Percentiles rank a stretch among this genome's conserved stretches.
These are phyloP conservation scores for Aspergillus aculeatinus DNA, from an alignment of 2,329 filamentous ascomycete genomes.

Conservation along the genomic window DNA sequence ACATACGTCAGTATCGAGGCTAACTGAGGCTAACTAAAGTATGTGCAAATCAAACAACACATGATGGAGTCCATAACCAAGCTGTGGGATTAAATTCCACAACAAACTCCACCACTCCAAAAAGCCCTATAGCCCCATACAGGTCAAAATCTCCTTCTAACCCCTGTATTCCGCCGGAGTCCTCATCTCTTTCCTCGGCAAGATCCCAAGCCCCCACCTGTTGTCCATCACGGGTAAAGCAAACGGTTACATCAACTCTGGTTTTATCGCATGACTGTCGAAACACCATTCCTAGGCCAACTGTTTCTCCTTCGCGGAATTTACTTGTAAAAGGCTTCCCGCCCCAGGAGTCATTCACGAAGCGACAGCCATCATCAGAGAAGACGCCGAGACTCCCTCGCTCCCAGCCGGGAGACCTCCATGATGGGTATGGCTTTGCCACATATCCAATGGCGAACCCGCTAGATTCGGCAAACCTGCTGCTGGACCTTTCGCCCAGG, in stretches of 20 bases:
- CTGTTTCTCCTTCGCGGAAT: slow-evolving; percentile 55
- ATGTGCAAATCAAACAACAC: not conserved
- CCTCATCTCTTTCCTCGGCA: slow-evolving; percentile 58
- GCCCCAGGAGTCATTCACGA: slow-evolving; percentile 62
- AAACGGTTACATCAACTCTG: slow-evolving; percentile 51
- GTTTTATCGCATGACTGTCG: slow-evolving; percentile 23
- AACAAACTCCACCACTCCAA: slow-evolving; percentile 63
- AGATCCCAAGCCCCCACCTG: slow-evolving; percentile 57
- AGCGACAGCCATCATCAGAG: slow-evolving; percentile 62
- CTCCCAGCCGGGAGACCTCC: slow-evolving; percentile 64
- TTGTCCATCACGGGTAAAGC: slow-evolving; percentile 60
- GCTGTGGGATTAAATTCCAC: slow-evolving; percentile 50
- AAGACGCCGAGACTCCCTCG: slow-evolving; percentile 61
- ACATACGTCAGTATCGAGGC: no score
- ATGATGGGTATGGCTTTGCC: slow-evolving; percentile 62
- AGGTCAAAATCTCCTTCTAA: slow-evolving; percentile 67
- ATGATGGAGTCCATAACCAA: slow-evolving; percentile 45
- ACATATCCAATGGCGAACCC: slow-evolving; percentile 60
- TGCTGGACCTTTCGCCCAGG: slow-evolving; percentile 40
- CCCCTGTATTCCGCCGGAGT: slow-evolving; percentile 61
- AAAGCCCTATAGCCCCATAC: slow-evolving; percentile 60
- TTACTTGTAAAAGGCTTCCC: slow-evolving; percentile 57
- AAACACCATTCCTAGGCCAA: slow-evolving; percentile 61
- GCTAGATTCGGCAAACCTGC: slow-evolving; percentile 41
- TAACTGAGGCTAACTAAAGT: no score